Evolutionary conservation across 2,329 filamentous ascomycete species (phyloP), one percentile per base, ranked within the genome.

Genomic region (Fusarium xylarioides): DNA sequence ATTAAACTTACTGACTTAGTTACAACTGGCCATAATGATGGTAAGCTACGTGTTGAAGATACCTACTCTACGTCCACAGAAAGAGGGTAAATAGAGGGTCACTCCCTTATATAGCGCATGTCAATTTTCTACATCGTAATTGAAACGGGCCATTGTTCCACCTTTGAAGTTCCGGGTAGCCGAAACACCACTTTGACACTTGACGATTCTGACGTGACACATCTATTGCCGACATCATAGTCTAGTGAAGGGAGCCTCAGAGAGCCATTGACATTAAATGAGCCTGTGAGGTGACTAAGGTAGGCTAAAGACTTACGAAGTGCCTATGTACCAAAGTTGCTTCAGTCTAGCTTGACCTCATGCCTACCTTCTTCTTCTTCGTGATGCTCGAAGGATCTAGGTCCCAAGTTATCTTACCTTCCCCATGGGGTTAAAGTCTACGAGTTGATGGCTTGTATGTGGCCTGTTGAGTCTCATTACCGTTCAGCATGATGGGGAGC

Each of bases 241-340:
- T 14, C 7, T 7, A 16, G 2, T 14, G 14, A 8, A 26, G 1
- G 11, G 15, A 16, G 6, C 0, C 1, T 23, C 1, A 32, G 7
- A 21, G 4, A 23, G 11, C 8, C n/a, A n/a, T n/a, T n/a, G n/a
- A n/a, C n/a, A n/a, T n/a, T n/a, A n/a, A n/a, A n/a, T n/a, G n/a
- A n/a, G n/a, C n/a, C n/a, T n/a, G n/a, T n/a, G n/a, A n/a, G n/a
- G n/a, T n/a, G n/a, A n/a, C n/a, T n/a, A n/a, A n/a, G n/a, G n/a
- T n/a, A n/a, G n/a, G n/a, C n/a, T n/a, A n/a, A n/a, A n/a, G n/a
- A n/a, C n/a, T n/a, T n/a, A n/a, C 7, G 9, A 30, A 47, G 19
- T 15, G 4, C 5, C 14, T 16, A 5, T 47, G 11, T 11, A 21
- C 0, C 4, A 30, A 30, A 30, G 6, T n/a, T 30, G 7, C 10